Conservation (phyloP, 2,329 filamentous ascomycete species). For the Fusarium veterinarium region DNA sequence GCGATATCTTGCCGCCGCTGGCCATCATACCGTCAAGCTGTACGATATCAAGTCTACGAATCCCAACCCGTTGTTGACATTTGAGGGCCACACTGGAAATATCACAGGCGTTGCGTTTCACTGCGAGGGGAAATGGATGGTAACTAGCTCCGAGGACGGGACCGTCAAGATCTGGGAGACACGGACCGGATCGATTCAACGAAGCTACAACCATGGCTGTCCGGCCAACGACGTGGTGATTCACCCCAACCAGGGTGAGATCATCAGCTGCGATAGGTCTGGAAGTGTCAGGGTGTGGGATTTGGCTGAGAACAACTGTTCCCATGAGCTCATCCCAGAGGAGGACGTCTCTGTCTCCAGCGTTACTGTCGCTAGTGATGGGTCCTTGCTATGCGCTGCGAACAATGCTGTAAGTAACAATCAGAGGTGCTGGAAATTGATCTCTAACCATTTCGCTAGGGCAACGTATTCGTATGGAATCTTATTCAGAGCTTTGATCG, state of each 20-base stretch:
- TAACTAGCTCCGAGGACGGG: constrained; percentile 95
- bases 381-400: constrained; percentile 89
- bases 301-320: constrained; percentile 95
- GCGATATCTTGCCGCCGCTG: constrained; percentile 87
- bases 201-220: constrained; percentile 90
- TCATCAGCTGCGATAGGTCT: constrained; percentile 93
- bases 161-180: constrained; percentile 99
- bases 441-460: constrained; percentile 64
- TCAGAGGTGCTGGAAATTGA: not conserved
- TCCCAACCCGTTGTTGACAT: constrained; percentile 89
- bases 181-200: constrained; percentile 83
- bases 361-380: constrained; percentile 95
- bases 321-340: constrained; percentile 94
- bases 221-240: constrained; percentile 99
- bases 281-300: constrained; percentile 98
- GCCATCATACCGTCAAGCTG: constrained; percentile 88
- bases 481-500: constrained; percentile 85
- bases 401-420: constrained; percentile 81
- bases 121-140: constrained; percentile 99
- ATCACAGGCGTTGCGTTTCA: constrained; percentile 98
- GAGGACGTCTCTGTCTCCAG: constrained; percentile 94
- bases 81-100: constrained; percentile 95
- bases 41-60: constrained; percentile 99
- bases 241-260: constrained; percentile 97
- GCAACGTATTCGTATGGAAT: constrained; percentile 97